Conservation (phyloP, 106 monocot species). For the Dactylorhiza incarnata region DNA sequence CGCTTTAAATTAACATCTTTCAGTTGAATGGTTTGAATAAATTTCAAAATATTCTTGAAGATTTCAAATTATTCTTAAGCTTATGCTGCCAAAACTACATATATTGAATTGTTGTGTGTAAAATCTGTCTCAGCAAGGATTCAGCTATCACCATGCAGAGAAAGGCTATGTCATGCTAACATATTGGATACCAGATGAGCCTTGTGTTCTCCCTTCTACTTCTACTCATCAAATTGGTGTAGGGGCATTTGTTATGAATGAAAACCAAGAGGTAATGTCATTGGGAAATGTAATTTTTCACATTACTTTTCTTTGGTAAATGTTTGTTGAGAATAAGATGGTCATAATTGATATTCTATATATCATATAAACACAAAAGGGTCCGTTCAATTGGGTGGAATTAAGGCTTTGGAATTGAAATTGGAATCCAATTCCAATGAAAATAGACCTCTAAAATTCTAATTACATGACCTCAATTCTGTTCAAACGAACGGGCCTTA, state of each 20-base stretch:
- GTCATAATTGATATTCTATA: background rate
- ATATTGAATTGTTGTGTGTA: background rate
- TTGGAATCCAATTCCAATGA: background rate
- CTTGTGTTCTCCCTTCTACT: conserved; percentile 67
- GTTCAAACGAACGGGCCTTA: no score
- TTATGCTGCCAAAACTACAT: background rate
- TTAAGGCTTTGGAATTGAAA: no score
- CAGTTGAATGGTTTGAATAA: background rate
- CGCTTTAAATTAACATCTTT: background rate
- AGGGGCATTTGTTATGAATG: conserved; percentile 78
- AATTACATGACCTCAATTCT: background rate
- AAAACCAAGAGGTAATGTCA: conserved; percentile 56
- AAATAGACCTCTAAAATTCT: background rate
- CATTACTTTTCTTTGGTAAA: background rate
- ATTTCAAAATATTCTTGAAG: background rate
- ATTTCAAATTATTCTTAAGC: background rate
- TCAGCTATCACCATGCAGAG: conserved; percentile 77
- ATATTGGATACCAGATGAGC: conserved; percentile 63
- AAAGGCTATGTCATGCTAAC: conserved; percentile 77
- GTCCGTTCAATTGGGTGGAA: no score
- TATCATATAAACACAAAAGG: no score
- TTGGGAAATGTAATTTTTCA: background rate
- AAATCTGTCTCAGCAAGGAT: conserved; percentile 53
- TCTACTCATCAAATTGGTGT: conserved; percentile 77
- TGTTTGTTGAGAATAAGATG: background rate